These are phyloP conservation scores for Boletus tylopilopsis DNA, from an alignment of 768 basidiomycete genomes.

Conservation along the genomic window DNA sequence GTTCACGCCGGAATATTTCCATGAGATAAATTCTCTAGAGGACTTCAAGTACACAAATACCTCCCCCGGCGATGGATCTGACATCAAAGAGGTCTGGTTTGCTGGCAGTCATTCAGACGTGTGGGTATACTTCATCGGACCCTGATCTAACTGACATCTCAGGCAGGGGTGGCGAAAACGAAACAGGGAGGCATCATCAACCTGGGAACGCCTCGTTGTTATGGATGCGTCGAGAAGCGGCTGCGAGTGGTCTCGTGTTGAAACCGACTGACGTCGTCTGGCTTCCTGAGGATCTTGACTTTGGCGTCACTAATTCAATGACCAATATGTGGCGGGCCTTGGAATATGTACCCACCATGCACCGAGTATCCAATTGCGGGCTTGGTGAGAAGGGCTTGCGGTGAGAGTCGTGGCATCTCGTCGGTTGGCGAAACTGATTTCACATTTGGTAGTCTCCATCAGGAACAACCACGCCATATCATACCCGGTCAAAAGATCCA, in stretches of 20 bases:
- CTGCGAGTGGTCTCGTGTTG: neutral
- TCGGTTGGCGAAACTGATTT: neutral
- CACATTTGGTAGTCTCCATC: constrained; percentile 10
- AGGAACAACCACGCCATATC: constrained; percentile 21
- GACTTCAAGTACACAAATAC: neutral
- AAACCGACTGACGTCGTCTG: neutral
- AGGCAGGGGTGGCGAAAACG: constrained; percentile 1
- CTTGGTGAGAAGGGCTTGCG: constrained; percentile 2
- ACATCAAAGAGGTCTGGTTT: constrained; percentile 15
- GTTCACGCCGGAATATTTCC: constrained; percentile 13
- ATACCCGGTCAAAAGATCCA: constrained; percentile 28
- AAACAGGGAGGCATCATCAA: neutral
- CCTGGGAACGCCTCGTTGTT: constrained; percentile 4
- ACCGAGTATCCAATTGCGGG: constrained; percentile 10
- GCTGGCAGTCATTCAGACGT: constrained; percentile 8
- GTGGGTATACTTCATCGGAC: neutral
- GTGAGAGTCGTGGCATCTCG: neutral
- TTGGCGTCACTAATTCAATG: neutral
- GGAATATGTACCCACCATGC: neutral
- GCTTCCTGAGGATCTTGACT: constrained; percentile 5
- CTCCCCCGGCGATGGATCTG: neutral
- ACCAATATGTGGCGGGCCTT: neutral
- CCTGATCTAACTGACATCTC: neutral
- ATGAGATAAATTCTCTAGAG: constrained; percentile 2
- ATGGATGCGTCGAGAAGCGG: constrained; percentile 12